Conservation (phyloP, 306 rosid genomes). For the Luffa acutangula region DNA sequence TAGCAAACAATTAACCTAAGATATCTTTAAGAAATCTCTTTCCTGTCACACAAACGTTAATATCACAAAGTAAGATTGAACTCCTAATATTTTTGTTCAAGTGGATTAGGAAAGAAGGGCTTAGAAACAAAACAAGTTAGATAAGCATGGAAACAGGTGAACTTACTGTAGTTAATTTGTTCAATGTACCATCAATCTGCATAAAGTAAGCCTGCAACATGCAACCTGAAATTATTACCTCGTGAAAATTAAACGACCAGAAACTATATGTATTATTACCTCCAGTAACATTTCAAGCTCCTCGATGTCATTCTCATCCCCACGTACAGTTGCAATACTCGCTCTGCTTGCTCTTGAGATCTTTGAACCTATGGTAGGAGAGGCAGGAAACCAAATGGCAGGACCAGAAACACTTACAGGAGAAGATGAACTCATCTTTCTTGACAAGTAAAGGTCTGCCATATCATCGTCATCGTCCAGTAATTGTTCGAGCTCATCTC, state of each 20-base stretch:
- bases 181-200: slow-evolving; percentile 75
- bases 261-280: slow-evolving; percentile 29
- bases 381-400: slow-evolving; percentile 40
- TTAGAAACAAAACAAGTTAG: background rate
- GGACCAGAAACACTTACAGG: slow-evolving; percentile 62
- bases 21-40: background rate
- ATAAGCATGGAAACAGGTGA: background rate
- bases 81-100: background rate
- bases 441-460: slow-evolving; percentile 92
- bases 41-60: background rate
- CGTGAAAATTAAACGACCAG: background rate
- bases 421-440: slow-evolving; percentile 66
- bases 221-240: slow-evolving; percentile 9
- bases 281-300: slow-evolving; percentile 88
- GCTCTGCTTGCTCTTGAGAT: slow-evolving; percentile 79
- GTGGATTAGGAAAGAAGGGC: background rate
- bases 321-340: slow-evolving; percentile 45
- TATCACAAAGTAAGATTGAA: background rate
- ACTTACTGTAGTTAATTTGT: slow-evolving; percentile 58
- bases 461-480: slow-evolving; percentile 91
- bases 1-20: background rate
- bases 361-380: slow-evolving; percentile 58
- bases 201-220: slow-evolving; percentile 71
- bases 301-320: slow-evolving; percentile 70
- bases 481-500: slow-evolving; percentile 93